Conservation (phyloP, 352 stramenopile species). For the Globisporangium barbulae region DNA sequence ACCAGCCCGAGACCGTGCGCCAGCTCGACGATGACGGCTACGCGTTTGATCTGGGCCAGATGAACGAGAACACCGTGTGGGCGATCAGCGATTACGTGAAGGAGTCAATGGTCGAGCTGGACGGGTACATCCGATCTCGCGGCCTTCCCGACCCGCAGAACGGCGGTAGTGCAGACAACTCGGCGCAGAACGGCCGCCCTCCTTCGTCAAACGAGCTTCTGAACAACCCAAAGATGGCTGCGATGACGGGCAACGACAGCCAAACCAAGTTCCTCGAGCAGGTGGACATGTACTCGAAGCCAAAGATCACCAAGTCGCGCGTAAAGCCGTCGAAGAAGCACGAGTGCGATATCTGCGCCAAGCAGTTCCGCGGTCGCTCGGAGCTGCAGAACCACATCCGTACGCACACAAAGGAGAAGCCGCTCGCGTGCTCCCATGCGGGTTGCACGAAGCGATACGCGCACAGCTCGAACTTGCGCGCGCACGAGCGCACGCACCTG, state of each 20-base stretch:
- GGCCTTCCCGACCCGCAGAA: constrained; percentile 21
- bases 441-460: constrained; percentile 88
- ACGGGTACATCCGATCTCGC: constrained; percentile 80
- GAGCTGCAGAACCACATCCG: constrained; percentile 88
- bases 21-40: constrained; percentile 88
- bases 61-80: constrained; percentile 89
- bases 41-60: constrained; percentile 81
- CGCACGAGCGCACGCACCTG: constrained; percentile 89
- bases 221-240: constrained; percentile 69
- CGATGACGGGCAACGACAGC: constrained; percentile 69
- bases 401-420: constrained; percentile 90
- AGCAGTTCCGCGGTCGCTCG: constrained; percentile 81
- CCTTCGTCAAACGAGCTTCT: constrained; percentile 24
- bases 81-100: constrained; percentile 87
- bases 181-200: constrained; percentile 7
- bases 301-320: constrained; percentile 83
- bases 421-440: constrained; percentile 82
- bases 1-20: constrained; percentile 81
- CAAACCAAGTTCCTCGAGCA: constrained; percentile 87
- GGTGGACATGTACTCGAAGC: constrained; percentile 87
- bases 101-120: constrained; percentile 81
- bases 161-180: constrained; percentile 8
- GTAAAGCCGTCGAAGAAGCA: constrained; percentile 87
- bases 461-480: constrained; percentile 88
- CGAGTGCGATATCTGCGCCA: constrained; percentile 80